Percentiles rank a stretch among this genome's conserved stretches.
Evolutionary conservation across 257 asterid genomes (phyloP).

Genomic region (Linderniella brevidens): DNA sequence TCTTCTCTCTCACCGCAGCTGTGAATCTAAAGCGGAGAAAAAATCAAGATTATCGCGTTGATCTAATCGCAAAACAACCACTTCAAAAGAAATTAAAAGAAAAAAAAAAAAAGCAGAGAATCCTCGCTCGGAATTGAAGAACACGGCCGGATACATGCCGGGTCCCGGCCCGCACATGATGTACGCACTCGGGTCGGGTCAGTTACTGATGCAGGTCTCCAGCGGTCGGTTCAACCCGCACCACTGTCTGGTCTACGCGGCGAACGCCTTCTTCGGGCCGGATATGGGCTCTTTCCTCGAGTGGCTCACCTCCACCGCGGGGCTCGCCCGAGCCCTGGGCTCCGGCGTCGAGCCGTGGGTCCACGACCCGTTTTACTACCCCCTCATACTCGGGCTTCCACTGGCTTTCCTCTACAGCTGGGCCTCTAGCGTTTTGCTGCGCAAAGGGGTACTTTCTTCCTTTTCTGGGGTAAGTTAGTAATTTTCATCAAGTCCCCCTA

Average conservation of each 20-base stretch:
- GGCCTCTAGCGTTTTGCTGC: conserved; percentile 39
- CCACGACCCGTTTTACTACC: conserved; percentile 68
- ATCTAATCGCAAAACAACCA: too few relatives aligned
- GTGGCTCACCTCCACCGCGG: conserved; percentile 62
- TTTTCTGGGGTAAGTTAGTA: conserved; percentile 50
- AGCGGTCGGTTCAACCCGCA: conserved; percentile 81
- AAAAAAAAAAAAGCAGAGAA: too few relatives aligned
- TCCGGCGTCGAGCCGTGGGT: conserved; percentile 59
- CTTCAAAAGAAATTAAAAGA: too few relatives aligned
- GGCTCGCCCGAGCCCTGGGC: conserved; percentile 40
- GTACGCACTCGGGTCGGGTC: conserved; percentile 81
- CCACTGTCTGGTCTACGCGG: conserved; percentile 66
- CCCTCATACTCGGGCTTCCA: conserved; percentile 54
- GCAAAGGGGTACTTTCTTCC: conserved; percentile 48
- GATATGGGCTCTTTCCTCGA: conserved; percentile 83
- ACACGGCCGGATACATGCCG: conserved; percentile 28
- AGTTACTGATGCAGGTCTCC: conserved; percentile 47
- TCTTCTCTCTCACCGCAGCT: too few relatives aligned
- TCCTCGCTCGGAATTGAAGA: too few relatives aligned
- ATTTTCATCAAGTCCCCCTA: background rate
- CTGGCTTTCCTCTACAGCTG: conserved; percentile 39
- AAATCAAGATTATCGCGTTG: too few relatives aligned
- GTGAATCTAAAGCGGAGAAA: too few relatives aligned
- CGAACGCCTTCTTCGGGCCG: conserved; percentile 95
- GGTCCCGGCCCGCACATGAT: conserved; percentile 97